phyloP scores from a whole-genome alignment of 768 basidiomycete species.

The Collybia nuda region DNA sequence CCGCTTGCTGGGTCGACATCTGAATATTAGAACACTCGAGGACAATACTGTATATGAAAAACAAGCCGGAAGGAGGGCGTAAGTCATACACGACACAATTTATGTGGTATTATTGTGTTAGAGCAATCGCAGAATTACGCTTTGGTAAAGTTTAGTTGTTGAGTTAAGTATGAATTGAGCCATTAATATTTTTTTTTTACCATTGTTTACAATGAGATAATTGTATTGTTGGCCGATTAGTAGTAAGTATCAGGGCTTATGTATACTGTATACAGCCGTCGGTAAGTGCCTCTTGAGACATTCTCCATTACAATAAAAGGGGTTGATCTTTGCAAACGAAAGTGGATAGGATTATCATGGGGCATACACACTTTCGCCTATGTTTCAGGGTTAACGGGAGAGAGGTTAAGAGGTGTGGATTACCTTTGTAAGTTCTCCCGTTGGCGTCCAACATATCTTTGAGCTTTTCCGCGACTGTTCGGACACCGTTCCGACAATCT shows the following conservation, averaged over 20 bases:
- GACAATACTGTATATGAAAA: no score
- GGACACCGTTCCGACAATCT: constrained; percentile 61
- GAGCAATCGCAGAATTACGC: neutral
- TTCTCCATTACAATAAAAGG: no score
- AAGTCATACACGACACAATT: neutral
- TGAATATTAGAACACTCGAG: no score
- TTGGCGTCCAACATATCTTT: constrained; percentile 58
- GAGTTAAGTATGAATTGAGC: no score
- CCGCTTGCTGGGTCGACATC: no score
- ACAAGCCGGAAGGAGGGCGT: no score
- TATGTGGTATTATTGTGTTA: neutral
- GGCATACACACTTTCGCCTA: constrained; percentile 38
- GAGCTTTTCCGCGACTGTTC: constrained; percentile 59
- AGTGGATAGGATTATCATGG: constrained; percentile 21
- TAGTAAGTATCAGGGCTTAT: no score
- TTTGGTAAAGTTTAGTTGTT: neutral
- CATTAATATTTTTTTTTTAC: no score
- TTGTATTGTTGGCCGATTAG: no score
- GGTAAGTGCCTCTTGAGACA: no score
- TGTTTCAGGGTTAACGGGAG: constrained; percentile 5
- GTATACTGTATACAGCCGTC: no score
- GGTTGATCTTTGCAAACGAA: neutral
- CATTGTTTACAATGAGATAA: no score
- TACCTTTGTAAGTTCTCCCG: constrained; percentile 47
- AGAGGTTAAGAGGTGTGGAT: constrained; percentile 1